Evolutionary conservation across 73 alveolate species (phyloP).

Genomic region (Durusdinium trenchii): DNA sequence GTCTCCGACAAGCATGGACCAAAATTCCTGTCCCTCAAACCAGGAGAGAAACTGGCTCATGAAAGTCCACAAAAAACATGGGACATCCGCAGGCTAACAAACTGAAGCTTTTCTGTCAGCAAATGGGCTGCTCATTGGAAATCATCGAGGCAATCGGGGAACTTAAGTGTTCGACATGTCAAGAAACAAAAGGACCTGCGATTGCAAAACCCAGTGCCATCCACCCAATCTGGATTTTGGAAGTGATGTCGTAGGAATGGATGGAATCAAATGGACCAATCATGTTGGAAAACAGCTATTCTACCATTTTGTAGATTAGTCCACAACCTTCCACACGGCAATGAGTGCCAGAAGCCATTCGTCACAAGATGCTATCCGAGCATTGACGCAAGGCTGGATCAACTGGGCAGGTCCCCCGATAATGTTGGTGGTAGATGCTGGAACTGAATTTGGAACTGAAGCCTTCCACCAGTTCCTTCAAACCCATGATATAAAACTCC

Average conservation of each 20-base stretch:
- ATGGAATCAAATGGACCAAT: neutral
- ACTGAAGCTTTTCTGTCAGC: too few species aligned
- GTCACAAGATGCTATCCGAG: neutral
- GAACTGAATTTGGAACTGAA: too few species aligned
- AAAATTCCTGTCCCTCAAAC: neutral
- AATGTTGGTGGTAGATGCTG: too few species aligned
- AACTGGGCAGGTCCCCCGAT: too few species aligned
- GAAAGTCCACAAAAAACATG: neutral
- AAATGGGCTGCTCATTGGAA: neutral
- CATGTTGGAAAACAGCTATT: neutral
- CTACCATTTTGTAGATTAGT: too few species aligned
- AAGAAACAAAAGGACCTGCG: neutral
- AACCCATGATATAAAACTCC: too few species aligned
- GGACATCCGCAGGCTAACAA: slow-evolving; percentile 4
- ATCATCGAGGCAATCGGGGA: neutral
- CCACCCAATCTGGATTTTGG: neutral
- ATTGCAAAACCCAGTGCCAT: neutral
- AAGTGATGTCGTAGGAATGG: too few species aligned
- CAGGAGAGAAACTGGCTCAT: neutral
- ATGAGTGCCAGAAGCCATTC: neutral
- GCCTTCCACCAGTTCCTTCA: too few species aligned
- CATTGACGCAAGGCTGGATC: neutral
- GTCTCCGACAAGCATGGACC: neutral
- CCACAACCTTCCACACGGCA: neutral
- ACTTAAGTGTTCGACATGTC: neutral